These are phyloP conservation scores for Podaxis pistillaris DNA, from an alignment of 768 basidiomycete species.

Conservation along the genomic window DNA sequence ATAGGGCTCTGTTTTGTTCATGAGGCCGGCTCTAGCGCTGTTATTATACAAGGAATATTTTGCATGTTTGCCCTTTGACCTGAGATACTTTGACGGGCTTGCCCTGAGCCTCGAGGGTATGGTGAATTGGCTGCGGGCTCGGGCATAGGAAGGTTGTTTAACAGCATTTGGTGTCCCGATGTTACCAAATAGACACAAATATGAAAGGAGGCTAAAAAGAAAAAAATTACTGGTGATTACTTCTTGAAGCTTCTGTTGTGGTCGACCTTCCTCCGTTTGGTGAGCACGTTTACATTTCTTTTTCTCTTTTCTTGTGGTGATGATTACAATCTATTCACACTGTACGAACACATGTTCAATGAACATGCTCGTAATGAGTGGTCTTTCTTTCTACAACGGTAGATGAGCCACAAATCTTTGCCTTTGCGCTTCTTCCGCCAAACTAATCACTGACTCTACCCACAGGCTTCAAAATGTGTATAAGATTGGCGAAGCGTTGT, in stretches of 20 bases:
- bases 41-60: too few relatives aligned
- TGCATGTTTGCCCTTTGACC: too few relatives aligned
- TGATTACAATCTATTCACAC: slow-evolving; percentile 74
- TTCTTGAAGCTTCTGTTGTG: not conserved
- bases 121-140: not conserved
- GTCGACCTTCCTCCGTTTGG: slow-evolving; percentile 10
- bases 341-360: slow-evolving; percentile 57
- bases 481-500: not conserved
- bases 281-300: slow-evolving; percentile 21
- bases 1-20: too few relatives aligned
- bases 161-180: not conserved
- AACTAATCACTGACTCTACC: not conserved
- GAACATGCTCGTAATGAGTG: slow-evolving; percentile 47
- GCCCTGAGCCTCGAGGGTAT: not conserved
- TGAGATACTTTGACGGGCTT: not conserved
- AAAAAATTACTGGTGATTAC: too few relatives aligned
- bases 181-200: not conserved
- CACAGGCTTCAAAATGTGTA: not conserved
- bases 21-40: too few relatives aligned
- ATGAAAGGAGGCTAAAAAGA: not conserved
- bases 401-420: slow-evolving; percentile 54
- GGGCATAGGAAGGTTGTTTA: not conserved
- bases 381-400: slow-evolving; percentile 73
- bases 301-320: slow-evolving; percentile 22
- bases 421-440: not conserved